Percentiles rank a stretch among this genome's conserved stretches.
Conservation (phyloP, 2,329 filamentous ascomycete genomes). For the Monosporascus ibericus region DNA sequence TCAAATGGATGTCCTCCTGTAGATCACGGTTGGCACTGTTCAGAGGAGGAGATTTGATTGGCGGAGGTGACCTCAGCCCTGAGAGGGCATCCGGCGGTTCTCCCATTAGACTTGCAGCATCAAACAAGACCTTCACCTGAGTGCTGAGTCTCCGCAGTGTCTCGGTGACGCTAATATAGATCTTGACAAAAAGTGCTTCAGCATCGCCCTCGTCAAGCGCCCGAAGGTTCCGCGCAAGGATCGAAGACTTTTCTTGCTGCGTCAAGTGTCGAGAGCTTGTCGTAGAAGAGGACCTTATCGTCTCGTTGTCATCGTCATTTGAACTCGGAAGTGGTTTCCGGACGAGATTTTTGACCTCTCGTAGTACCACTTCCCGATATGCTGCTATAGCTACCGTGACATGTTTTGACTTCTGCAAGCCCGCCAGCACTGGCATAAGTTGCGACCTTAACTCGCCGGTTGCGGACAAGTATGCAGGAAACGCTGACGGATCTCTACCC, state of each 20-base stretch:
- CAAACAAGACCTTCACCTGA: conserved; percentile 90
- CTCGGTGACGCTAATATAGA: conserved; percentile 86
- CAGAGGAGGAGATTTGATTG: conserved; percentile 42
- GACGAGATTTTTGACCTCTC: conserved; percentile 82
- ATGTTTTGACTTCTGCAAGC: conserved; percentile 75
- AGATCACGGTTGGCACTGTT: conserved; percentile 44
- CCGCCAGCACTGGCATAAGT: conserved; percentile 65
- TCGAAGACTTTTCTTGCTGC: conserved; percentile 84
- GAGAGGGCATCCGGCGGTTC: conserved; percentile 28
- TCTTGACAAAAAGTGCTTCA: conserved; percentile 72
- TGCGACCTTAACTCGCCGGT: conserved; percentile 65
- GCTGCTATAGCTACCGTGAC: conserved; percentile 74
- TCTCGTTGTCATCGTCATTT: conserved; percentile 88
- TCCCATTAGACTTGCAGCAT: conserved; percentile 75
- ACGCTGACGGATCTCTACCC: conserved; percentile 58
- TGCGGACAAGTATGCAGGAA: conserved; percentile 73
- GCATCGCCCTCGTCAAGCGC: conserved; percentile 78
- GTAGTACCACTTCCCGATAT: conserved; percentile 76
- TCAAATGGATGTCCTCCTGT: conserved; percentile 71
- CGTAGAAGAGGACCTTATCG: conserved; percentile 80
- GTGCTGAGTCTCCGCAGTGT: conserved; percentile 78
- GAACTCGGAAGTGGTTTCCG: conserved; percentile 83
- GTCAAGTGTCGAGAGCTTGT: conserved; percentile 60
- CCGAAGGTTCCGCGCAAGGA: conserved; percentile 80
- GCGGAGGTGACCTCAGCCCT: conserved; percentile 39